Evolutionary conservation across 306 rosid species (phyloP), one percentile per base, ranked within the genome.

Genomic region (Quercus cerris): DNA sequence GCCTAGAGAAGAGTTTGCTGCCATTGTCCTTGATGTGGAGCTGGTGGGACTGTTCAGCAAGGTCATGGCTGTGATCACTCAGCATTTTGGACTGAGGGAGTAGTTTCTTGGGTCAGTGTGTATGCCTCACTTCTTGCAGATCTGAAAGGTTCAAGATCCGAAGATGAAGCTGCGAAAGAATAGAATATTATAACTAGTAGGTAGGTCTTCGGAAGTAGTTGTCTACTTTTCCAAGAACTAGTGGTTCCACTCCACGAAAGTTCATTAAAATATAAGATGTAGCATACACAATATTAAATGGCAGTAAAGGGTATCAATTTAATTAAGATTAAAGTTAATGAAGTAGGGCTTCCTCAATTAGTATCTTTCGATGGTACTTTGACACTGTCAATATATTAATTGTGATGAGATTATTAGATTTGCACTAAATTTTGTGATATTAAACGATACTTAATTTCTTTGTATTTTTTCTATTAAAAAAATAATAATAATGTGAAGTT

Each of bases 91-190:
- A 72, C 20, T 22, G 31, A 31, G 56, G 59, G 18, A 35, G 38
- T 28, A 52, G 38, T 28, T 41, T 58, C 51, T 31, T 71, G 41
- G 7, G 71, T 44, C 19, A 41, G 12, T 8, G 46, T 41, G 46
- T 8, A 41, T 55, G 6, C 61, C 14, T 14, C 6, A 17, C 18
- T 6, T 25, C 20, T 41, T 3, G 22, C 41, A 70, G 83, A 83
- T 79, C 86, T 83, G 83, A 76, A 28, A 73, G 49, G 22, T 75
- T 74, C 73, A 31, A 82, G 86, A 80, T 79, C 84, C 78, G 78
- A 75, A 83, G 56, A 52, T 25, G 71, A 56, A 63, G 83, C 52
- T 31, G 54, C 25, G 4, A 23, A 19, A 57, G 64, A 74, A 74
- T 70, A 68, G 46, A 62, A 54, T 74, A 70, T 18, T 31, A 7